A percentile compares a stretch with the other conserved stretches of the same genome.
Conservation (phyloP, 2,329 filamentous ascomycete species). For the Alternaria panax region DNA sequence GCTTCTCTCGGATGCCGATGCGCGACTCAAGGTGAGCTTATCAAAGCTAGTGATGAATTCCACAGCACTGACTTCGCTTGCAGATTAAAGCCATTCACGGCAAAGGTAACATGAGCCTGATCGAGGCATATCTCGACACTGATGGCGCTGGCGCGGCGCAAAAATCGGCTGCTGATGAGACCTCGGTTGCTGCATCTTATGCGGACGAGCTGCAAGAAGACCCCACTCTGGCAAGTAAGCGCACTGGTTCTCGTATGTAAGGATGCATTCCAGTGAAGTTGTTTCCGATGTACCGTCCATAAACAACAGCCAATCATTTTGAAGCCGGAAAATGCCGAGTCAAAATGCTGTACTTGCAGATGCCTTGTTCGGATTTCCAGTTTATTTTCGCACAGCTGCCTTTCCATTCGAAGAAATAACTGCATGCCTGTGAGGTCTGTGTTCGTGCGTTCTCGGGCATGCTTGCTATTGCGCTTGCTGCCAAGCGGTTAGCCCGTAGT, state of each 20-base stretch:
- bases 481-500: conserved; percentile 2
- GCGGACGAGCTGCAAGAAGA: neutral
- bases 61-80: conserved; percentile 1
- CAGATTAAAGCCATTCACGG: conserved; percentile 24
- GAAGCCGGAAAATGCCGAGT: neutral
- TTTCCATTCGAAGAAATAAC: neutral
- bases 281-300: neutral
- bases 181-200: neutral
- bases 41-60: neutral
- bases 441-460: neutral
- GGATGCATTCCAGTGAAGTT: neutral
- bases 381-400: neutral
- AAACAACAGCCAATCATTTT: neutral
- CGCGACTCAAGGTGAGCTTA: conserved; percentile 18
- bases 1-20: conserved; percentile 21
- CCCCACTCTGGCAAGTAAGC: conserved; percentile 3
- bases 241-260: conserved; percentile 18
- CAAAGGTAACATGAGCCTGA: conserved; percentile 25
- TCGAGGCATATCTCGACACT: conserved; percentile 21
- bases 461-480: conserved; percentile 1
- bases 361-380: neutral
- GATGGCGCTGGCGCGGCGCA: neutral
- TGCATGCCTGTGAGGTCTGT: neutral
- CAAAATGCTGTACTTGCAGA: neutral
- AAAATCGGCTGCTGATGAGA: neutral